Conservation (phyloP, 805 yeast genomes). For the Yarrowia sp. region DNA sequence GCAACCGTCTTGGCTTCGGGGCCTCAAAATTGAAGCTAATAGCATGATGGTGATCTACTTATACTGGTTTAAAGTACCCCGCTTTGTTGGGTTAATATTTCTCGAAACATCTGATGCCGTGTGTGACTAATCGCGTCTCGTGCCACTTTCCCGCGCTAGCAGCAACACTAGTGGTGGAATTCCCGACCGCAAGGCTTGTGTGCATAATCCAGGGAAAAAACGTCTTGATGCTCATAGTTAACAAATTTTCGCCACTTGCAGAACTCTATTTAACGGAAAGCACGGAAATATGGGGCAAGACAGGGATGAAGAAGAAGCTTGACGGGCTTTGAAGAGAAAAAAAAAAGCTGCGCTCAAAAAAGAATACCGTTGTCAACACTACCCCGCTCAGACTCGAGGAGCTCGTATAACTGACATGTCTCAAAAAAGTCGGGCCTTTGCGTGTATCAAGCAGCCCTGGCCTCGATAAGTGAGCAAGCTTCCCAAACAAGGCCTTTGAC, state of each 20-base stretch:
- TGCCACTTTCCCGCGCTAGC: not conserved
- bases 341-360: not conserved
- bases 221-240: not conserved
- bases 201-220: slow-evolving; percentile 4
- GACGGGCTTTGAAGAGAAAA: not conserved
- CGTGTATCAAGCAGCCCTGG: not conserved
- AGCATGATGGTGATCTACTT: too few species aligned
- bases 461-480: slow-evolving; percentile 10
- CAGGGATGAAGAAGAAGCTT: not conserved
- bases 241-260: not conserved
- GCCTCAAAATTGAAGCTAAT: too few species aligned
- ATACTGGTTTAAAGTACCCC: too few species aligned
- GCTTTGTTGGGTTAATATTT: too few species aligned
- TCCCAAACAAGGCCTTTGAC: not conserved
- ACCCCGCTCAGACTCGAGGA: not conserved
- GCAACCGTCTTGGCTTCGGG: too few species aligned
- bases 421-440: not conserved
- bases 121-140: too few species aligned
- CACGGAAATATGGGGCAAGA: not conserved
- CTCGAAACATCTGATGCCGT: too few species aligned
- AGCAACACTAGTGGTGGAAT: not conserved
- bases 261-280: not conserved
- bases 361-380: not conserved
- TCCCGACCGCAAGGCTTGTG: not conserved
- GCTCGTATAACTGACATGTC: slow-evolving; percentile 11